A percentile compares a stretch with the other conserved stretches of the same genome.
These are phyloP conservation scores for Fulvia fulva DNA, from an alignment of 2,329 filamentous ascomycete species.

Conservation along the genomic window DNA sequence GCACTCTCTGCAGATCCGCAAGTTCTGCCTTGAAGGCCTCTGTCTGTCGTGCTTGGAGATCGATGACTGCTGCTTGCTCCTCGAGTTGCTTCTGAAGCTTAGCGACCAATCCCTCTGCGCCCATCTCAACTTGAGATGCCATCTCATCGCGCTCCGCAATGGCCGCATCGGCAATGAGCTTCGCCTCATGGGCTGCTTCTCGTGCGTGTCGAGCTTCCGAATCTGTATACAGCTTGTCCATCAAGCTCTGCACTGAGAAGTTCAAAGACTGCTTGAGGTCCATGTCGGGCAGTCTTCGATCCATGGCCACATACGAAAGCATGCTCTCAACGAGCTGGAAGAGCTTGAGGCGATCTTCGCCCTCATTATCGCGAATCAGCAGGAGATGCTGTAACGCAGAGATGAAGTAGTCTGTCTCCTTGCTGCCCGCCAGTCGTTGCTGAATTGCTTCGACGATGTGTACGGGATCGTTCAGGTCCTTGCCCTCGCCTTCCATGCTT, in stretches of 20 bases:
- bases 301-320: constrained; percentile 98
- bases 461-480: constrained; percentile 85
- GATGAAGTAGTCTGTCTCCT: constrained; percentile 91
- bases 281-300: constrained; percentile 89
- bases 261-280: constrained; percentile 96
- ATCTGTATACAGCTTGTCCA: constrained; percentile 95
- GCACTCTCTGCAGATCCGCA: constrained; percentile 76
- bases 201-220: constrained; percentile 87
- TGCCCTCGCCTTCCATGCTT: constrained; percentile 76
- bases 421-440: constrained; percentile 73
- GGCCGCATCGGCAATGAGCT: constrained; percentile 90
- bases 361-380: constrained; percentile 84
- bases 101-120: constrained; percentile 86
- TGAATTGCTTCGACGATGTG: constrained; percentile 95
- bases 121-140: constrained; percentile 80
- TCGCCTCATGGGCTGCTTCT: constrained; percentile 84
- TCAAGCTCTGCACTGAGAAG: constrained; percentile 90
- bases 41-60: constrained; percentile 79
- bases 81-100: constrained; percentile 93
- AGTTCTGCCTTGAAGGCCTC: constrained; percentile 87
- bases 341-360: constrained; percentile 87
- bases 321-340: constrained; percentile 98
- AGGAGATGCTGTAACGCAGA: constrained; percentile 93
- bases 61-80: constrained; percentile 85
- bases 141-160: constrained; percentile 96